Conservation (phyloP, 345 rosid species). For the Eucalyptus virginea region DNA sequence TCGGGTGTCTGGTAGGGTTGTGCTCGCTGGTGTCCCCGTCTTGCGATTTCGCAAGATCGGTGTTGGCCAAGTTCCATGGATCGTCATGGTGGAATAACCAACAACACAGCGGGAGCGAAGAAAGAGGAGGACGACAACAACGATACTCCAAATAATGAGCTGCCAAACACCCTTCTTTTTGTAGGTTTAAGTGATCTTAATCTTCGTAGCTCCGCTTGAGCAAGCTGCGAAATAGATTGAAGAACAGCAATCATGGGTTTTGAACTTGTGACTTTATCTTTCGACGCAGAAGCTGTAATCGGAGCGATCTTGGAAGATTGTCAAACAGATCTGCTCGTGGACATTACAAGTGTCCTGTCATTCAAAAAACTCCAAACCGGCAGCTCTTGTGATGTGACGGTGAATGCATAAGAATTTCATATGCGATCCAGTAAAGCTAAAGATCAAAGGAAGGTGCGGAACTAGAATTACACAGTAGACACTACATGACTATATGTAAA, state of each 20-base stretch:
- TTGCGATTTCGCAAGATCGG: background rate
- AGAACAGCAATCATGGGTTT: background rate
- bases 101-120: fast-evolving
- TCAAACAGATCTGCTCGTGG: background rate
- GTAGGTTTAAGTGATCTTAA: background rate
- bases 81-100: background rate
- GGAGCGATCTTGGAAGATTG: background rate
- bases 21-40: background rate
- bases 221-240: background rate
- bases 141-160: background rate
- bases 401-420: background rate
- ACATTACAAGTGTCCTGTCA: background rate
- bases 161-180: background rate
- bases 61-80: background rate
- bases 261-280: background rate
- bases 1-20: background rate
- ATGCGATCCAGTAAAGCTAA: background rate
- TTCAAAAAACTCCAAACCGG: too few relatives aligned
- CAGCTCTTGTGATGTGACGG: background rate
- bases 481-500: background rate
- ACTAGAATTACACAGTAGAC: background rate
- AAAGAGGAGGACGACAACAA: background rate
- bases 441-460: background rate
- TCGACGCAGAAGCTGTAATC: background rate
- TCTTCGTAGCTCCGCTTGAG: background rate